Evolutionary conservation across 2,329 filamentous ascomycete species (phyloP).

Genomic region (Tolypocladium endophyticum): DNA sequence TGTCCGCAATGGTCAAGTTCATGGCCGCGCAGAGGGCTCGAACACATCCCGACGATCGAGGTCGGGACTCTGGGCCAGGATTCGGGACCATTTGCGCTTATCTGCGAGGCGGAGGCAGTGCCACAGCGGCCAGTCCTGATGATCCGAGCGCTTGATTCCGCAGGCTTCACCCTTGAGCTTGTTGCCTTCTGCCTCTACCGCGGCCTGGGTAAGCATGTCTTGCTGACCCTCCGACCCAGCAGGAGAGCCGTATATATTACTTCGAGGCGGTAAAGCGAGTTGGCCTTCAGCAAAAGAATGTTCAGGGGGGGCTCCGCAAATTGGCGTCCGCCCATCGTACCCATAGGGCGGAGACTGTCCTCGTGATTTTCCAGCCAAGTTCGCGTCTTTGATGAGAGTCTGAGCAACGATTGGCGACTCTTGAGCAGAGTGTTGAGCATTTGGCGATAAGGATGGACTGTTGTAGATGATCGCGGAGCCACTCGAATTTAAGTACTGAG

Average conservation of each 20-base stretch:
- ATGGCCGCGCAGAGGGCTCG: not conserved
- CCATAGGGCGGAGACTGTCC: not conserved
- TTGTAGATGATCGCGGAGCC: not conserved
- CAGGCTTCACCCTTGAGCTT: not conserved
- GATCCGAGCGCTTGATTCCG: conserved; percentile 2
- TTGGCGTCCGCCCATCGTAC: not conserved
- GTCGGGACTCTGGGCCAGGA: not conserved
- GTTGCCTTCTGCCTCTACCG: not conserved
- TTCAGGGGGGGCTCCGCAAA: not conserved
- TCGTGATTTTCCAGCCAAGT: not conserved
- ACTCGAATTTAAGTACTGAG: not conserved
- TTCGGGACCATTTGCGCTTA: conserved; percentile 1
- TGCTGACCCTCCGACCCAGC: not conserved
- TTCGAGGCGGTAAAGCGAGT: not conserved
- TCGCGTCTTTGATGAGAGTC: not conserved
- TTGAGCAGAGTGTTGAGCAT: not conserved
- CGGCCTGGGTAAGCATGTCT: not conserved
- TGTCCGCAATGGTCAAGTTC: not conserved
- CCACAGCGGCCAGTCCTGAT: conserved; percentile 5
- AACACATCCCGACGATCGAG: not conserved
- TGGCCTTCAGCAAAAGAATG: not conserved
- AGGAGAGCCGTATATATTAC: not conserved
- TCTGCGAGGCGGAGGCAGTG: conserved; percentile 1
- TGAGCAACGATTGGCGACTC: not conserved
- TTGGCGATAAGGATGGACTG: not conserved